Base-by-base conservation (phyloP, 192 early-diverging fungal genomes). In the Radiomyces spectabilis region DNA sequence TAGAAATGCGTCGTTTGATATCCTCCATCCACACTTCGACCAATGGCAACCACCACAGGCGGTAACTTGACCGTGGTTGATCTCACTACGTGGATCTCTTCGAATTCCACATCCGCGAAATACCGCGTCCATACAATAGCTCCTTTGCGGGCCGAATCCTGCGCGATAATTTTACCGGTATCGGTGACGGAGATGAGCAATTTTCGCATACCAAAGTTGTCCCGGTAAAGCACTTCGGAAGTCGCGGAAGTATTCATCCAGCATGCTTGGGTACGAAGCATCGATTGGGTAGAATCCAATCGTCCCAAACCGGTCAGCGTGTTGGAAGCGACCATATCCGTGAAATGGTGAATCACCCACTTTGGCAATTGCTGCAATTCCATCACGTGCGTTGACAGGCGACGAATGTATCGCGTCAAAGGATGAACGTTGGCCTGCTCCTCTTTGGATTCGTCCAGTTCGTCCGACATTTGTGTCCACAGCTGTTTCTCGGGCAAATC, bases 181-280 rank as follows among this genome's bases (percentile, higher is more conserved):
- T 67, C 46, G 15, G 92, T 80, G 6, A 77, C 82, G 61, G 92
- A 86, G 10, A 99, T 65, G 18, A 90, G 66, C n/a, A 97, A 72
- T 66, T 97, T 95, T 52, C 89, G 84, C 53, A 95, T 78, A 2
- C 96, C 96, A 74, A 84, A 80, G 46, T 71, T 66, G 47, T 89
- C 87, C 15, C 83, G 62, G 40, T 80, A 70, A 9, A 81, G 53
- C 27, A 61, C 47, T 5, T 62, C 61, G 0, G 35, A 16, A 7
- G 9, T 9, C 2, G 50, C 21, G 5, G 16, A 4, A 19, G 25
- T 22, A 21, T 45, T 51, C n/a, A 59, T 51, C 35, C 37, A 41
- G 34, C 57, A 59, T 0, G 53, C 13, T 19, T 67, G 68, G 15
- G 54, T 43, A 22, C 56, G 31, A 18, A 60, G 30, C 52, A 34